phyloP scores from a whole-genome alignment of 164 flowering plant genomes.

The Liquidambar formosana region DNA sequence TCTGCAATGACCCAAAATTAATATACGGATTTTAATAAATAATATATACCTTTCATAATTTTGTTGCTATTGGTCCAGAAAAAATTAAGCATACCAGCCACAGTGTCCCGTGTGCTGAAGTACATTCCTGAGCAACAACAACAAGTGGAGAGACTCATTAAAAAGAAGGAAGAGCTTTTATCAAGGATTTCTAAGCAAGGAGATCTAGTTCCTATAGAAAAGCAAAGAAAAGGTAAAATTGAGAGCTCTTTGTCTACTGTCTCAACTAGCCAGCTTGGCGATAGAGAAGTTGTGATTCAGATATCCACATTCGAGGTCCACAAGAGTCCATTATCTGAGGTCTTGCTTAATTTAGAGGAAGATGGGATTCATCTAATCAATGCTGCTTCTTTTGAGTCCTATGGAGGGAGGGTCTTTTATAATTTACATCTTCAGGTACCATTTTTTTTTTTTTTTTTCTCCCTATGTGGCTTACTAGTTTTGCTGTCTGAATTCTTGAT shows the following conservation, averaged over 20 bases:
- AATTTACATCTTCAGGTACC: constrained; percentile 60
- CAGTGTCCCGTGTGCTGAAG: constrained; percentile 46
- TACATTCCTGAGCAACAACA: constrained; percentile 68
- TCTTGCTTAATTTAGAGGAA: constrained; percentile 41
- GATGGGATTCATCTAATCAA: constrained; percentile 44
- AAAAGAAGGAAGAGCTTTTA: constrained; percentile 43
- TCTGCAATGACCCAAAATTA: no score
- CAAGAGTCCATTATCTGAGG: constrained; percentile 33
- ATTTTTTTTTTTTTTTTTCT: background rate
- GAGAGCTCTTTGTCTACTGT: constrained; percentile 16
- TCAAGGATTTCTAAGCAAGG: constrained; percentile 26
- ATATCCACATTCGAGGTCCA: constrained; percentile 27
- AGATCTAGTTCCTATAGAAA: constrained; percentile 1
- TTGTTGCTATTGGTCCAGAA: constrained; percentile 33
- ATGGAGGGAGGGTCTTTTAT: constrained; percentile 41
- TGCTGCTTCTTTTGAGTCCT: constrained; percentile 48
- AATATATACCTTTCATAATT: background rate
- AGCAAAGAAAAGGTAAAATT: background rate
- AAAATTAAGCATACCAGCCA: constrained; percentile 60
- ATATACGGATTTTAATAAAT: no score
- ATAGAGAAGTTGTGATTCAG: constrained; percentile 49
- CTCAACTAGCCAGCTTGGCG: constrained; percentile 34
- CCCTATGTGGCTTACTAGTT: background rate
- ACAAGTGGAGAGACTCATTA: constrained; percentile 42
- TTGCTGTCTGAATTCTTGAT: background rate